Base-by-base conservation (phyloP, 352 stramenopile genomes). In the Pythium brassicae region DNA sequence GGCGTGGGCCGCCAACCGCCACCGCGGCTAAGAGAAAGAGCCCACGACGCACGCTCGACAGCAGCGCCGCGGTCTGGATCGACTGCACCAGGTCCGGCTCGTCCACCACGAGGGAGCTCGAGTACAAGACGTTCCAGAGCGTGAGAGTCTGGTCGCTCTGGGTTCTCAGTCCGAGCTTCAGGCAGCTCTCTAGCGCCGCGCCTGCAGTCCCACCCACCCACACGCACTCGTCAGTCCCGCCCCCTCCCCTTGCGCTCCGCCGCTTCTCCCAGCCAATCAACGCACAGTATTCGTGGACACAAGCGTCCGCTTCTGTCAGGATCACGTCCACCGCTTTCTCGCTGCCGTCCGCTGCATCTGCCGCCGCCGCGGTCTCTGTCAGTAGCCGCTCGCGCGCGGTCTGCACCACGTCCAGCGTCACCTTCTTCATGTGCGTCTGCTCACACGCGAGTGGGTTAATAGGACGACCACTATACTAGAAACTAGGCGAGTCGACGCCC, bases 41-140 rank as follows among this genome's bases (percentile, higher is more conserved):
- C n/a, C n/a, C n/a, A n/a, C n/a, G n/a, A 70, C 67, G 53, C 51
- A 90, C 80, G 59, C 88, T 69, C 5, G 77, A 78, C n/a, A 92
- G 50, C 32, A 87, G 76, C 15, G 74, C 82, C 26, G 82, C 82
- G 27, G 74, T 86, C 50, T 87, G 62, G 47, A 89, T 79, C 53
- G 66, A 77, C 50, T 89, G 74, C 50, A 89, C 73, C 15, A 92
- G 58, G 11, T 78, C 79, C 14, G 77, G 68, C 23, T 92, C 82
- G 25, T 92, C 79, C 2, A 92, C 65, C 50, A 89, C 73, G n/a
- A 89, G 71, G 34, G 79, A 83, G 51, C 73, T 87, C 12, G 77
- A 73, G 60, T 88, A 87, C 45, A 92, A 59, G 0, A 92, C 78
- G 25, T 83, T 79, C 82, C 82, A 92, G 49, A 76, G 76, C 43